phyloP scores from a whole-genome alignment of 371 early-diverging fungal species.

The Mortierella sp. region DNA sequence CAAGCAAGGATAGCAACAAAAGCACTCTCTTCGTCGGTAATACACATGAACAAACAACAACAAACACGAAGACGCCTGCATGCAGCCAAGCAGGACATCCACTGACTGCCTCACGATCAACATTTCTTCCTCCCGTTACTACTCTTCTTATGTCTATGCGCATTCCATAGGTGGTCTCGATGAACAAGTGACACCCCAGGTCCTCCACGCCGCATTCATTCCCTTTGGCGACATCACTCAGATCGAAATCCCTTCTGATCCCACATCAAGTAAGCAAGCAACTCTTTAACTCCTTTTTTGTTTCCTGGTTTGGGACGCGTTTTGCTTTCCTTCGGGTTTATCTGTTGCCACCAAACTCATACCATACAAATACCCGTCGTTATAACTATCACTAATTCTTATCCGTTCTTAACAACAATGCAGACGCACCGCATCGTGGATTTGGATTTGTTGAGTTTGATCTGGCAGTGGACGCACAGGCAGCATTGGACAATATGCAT shows the following conservation, averaged over 20 bases:
- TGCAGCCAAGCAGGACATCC: too few relatives aligned
- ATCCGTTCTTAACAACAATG: background rate
- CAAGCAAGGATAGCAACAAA: slow-evolving; percentile 60
- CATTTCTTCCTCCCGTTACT: background rate
- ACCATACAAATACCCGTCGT: too few relatives aligned
- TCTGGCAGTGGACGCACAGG: slow-evolving; percentile 83
- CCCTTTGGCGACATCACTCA: slow-evolving; percentile 97
- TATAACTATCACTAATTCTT: background rate
- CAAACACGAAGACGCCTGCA: background rate
- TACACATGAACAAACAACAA: background rate
- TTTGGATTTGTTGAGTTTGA: slow-evolving; percentile 98
- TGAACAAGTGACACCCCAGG: slow-evolving; percentile 81
- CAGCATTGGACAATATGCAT: slow-evolving; percentile 97
- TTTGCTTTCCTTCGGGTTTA: background rate
- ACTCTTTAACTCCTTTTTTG: background rate
- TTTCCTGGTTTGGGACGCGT: background rate
- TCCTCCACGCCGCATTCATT: slow-evolving; percentile 91
- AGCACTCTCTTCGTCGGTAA: slow-evolving; percentile 72
- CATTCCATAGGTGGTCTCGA: slow-evolving; percentile 83
- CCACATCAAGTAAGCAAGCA: slow-evolving; percentile 69
- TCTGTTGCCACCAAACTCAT: background rate
- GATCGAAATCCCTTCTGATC: slow-evolving; percentile 88
- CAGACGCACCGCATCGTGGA: slow-evolving; percentile 85
- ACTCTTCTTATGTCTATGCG: background rate
- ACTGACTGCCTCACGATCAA: background rate